Percentiles rank a stretch among this genome's conserved stretches.
These are phyloP conservation scores for Fraxinus velutina DNA, from an alignment of 305 asterid genomes.

Conservation along the genomic window DNA sequence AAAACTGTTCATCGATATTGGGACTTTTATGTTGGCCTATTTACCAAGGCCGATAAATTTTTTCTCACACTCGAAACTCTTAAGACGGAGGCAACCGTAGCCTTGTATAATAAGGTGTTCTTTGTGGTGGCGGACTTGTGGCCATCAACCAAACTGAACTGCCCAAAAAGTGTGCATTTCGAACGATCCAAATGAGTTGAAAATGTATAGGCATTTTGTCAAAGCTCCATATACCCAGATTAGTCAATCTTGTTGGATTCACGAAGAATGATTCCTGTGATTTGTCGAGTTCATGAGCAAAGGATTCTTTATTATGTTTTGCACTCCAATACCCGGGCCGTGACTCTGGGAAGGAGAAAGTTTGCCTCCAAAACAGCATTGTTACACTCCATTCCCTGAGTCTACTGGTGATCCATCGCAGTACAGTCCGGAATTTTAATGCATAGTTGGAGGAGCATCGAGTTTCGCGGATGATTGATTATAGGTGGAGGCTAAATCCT, in stretches of 20 bases:
- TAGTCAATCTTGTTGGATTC: slow-evolving; percentile 74
- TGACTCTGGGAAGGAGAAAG: slow-evolving; percentile 66
- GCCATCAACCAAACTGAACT: slow-evolving; percentile 60
- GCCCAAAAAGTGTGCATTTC: slow-evolving; percentile 21
- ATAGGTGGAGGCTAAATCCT: slow-evolving; percentile 62
- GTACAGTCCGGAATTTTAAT: slow-evolving; percentile 61
- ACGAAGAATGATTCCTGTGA: slow-evolving; percentile 37
- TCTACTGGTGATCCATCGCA: slow-evolving; percentile 72
- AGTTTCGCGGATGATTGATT: slow-evolving; percentile 57
- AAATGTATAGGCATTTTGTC: slow-evolving; percentile 29
- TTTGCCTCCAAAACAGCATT: slow-evolving; percentile 68
- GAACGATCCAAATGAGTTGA: slow-evolving; percentile 41
- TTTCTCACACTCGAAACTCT: slow-evolving; percentile 23
- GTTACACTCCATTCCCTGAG: slow-evolving; percentile 52
- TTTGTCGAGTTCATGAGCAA: slow-evolving; percentile 76
- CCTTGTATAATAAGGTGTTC: slow-evolving; percentile 62
- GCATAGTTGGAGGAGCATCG: slow-evolving; percentile 77
- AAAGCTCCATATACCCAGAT: slow-evolving; percentile 53
- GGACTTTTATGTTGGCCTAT: background rate
- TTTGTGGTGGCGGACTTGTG: slow-evolving; percentile 43
- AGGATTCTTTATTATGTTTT: slow-evolving; percentile 67
- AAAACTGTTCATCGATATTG: background rate
- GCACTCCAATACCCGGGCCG: slow-evolving; percentile 58
- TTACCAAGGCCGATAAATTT: background rate
- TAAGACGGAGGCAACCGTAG: slow-evolving; percentile 29